These are phyloP conservation scores for Populus hybrid DNA, from an alignment of 441 rosid species.

Conservation along the genomic window DNA sequence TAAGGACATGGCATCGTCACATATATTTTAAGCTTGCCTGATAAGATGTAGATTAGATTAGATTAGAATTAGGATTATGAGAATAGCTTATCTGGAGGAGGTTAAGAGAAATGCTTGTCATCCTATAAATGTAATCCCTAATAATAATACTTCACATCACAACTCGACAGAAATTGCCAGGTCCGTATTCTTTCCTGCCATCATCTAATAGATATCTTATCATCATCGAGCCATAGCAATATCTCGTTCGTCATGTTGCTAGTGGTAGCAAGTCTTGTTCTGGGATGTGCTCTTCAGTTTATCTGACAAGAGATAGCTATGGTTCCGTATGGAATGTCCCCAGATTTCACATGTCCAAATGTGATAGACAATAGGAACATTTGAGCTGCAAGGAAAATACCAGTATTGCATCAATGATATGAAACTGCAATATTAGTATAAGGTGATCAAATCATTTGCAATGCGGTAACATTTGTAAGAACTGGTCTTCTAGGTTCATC, in stretches of 20 bases:
- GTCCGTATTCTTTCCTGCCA: neutral
- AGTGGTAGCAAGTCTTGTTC: neutral
- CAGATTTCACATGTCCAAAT: neutral
- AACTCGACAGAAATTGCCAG: neutral
- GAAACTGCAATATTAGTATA: neutral
- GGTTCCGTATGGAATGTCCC: neutral
- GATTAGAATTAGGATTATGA: neutral
- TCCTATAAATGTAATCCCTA: neutral
- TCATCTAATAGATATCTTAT: neutral
- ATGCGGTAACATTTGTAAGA: neutral
- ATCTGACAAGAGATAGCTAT: neutral
- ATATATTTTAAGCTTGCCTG: neutral
- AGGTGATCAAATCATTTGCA: conserved; percentile 3
- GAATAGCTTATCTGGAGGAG: neutral
- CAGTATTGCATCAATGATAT: neutral
- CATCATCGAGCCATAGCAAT: neutral
- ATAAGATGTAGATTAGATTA: neutral
- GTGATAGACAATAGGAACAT: neutral
- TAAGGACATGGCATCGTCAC: neutral
- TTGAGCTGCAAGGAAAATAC: neutral
- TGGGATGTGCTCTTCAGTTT: neutral
- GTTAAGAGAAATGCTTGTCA: neutral
- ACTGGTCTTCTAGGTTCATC: conserved; percentile 9
- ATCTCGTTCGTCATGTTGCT: neutral
- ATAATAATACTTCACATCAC: neutral